Conservation (phyloP, 2,329 filamentous ascomycete genomes). For the Coleophoma crateriformis region DNA sequence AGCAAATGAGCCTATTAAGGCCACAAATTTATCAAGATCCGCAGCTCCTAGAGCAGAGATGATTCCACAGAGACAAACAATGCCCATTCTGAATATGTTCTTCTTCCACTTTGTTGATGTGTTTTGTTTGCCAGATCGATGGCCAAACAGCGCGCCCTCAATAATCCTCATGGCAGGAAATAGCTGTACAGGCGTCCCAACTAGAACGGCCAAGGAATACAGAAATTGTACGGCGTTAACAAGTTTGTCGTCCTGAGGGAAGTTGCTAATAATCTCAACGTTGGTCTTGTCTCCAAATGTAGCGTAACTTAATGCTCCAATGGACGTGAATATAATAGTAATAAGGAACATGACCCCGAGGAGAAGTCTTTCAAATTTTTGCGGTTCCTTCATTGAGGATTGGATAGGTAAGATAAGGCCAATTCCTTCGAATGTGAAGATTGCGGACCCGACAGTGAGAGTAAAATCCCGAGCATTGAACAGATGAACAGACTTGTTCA, state of each 20-base stretch:
- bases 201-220: conserved; percentile 88
- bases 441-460: conserved; percentile 93
- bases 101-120: conserved; percentile 98
- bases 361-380: conserved; percentile 83
- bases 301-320: conserved; percentile 88
- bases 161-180: conserved; percentile 95
- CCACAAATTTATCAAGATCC: conserved; percentile 93
- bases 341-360: conserved; percentile 90
- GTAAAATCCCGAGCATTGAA: conserved; percentile 93
- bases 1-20: conserved; percentile 90
- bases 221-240: conserved; percentile 96
- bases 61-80: conserved; percentile 76
- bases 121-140: conserved; percentile 84
- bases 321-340: conserved; percentile 79
- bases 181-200: conserved; percentile 90
- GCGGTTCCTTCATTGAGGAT: conserved; percentile 85
- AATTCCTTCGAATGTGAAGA: conserved; percentile 97
- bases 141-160: conserved; percentile 87
- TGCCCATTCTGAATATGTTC: conserved; percentile 87
- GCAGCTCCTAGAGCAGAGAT: conserved; percentile 88
- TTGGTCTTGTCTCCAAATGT: conserved; percentile 91
- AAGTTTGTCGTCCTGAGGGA: conserved; percentile 88
- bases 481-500: conserved; percentile 72
- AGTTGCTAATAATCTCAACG: conserved; percentile 89
- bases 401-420: conserved; percentile 96